phyloP scores from a whole-genome alignment of 2,329 filamentous ascomycete species.

The Bimuria novae-zelandiae region DNA sequence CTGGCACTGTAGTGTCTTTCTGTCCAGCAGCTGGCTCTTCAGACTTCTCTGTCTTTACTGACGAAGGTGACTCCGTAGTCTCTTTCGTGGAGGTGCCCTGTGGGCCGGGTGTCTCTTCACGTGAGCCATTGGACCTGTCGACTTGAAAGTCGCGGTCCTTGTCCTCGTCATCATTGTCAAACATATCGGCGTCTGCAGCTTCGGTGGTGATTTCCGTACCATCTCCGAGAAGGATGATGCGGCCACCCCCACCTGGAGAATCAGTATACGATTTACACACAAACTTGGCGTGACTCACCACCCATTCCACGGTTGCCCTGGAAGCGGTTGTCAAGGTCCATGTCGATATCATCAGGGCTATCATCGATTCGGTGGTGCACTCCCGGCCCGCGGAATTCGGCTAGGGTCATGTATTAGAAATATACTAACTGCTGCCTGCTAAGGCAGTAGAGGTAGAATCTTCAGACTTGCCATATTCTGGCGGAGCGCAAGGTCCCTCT shows the following conservation, averaged over 20 bases:
- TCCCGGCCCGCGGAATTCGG: slow-evolving; percentile 57
- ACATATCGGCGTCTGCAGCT: slow-evolving; percentile 89
- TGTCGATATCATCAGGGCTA: slow-evolving; percentile 66
- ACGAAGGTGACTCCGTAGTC: slow-evolving; percentile 43
- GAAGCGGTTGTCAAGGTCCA: slow-evolving; percentile 71
- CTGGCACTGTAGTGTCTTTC: slow-evolving; percentile 22
- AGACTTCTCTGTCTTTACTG: slow-evolving; percentile 45
- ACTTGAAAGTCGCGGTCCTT: slow-evolving; percentile 86
- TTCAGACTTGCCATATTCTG: slow-evolving; percentile 92
- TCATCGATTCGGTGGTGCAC: slow-evolving; percentile 57
- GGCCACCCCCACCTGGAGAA: slow-evolving; percentile 70
- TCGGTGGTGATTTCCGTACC: slow-evolving; percentile 91
- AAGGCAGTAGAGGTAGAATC: slow-evolving; percentile 42
- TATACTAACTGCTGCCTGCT: slow-evolving; percentile 39
- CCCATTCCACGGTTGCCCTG: slow-evolving; percentile 65
- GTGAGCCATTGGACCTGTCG: slow-evolving; percentile 53
- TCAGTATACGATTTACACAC: slow-evolving; percentile 75
- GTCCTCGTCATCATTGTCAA: slow-evolving; percentile 86
- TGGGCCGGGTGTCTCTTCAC: slow-evolving; percentile 34
- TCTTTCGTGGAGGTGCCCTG: slow-evolving; percentile 22
- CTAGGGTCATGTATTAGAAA: slow-evolving; percentile 47
- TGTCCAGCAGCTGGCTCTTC: slow-evolving; percentile 19
- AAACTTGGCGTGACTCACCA: slow-evolving; percentile 50
- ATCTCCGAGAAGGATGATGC: slow-evolving; percentile 93
- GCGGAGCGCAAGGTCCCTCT: slow-evolving; percentile 96